These are phyloP conservation scores for Akanthomyces dipterigenus DNA, from an alignment of 2,329 filamentous ascomycete genomes.

Conservation along the genomic window DNA sequence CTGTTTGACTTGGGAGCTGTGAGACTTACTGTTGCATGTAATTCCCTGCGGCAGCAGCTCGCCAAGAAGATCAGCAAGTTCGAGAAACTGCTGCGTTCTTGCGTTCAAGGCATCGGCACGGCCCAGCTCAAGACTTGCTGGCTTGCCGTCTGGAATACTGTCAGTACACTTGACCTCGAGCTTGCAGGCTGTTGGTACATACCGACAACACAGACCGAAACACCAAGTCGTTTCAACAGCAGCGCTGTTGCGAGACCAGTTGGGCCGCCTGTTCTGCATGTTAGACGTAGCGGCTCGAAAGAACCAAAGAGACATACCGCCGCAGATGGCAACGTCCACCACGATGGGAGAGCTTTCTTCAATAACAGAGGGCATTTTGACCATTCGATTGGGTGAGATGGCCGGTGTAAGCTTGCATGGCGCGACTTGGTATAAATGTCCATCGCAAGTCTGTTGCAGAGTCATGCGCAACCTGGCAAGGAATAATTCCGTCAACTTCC, in stretches of 20 bases:
- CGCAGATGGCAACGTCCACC: constrained; percentile 31
- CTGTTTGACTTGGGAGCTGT: too few relatives aligned
- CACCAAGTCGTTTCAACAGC: constrained; percentile 34
- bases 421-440: not conserved
- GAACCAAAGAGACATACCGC: constrained; percentile 21
- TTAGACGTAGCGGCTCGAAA: not conserved
- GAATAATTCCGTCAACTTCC: not conserved
- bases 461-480: not conserved
- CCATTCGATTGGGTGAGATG: not conserved
- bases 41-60: constrained; percentile 35
- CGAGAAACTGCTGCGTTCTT: constrained; percentile 41
- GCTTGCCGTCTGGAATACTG: constrained; percentile 31
- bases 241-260: constrained; percentile 40
- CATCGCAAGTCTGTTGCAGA: not conserved
- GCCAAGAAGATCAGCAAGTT: constrained; percentile 36
- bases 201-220: constrained; percentile 35
- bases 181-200: not conserved
- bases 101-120: constrained; percentile 43
- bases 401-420: not conserved
- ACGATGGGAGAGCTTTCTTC: constrained; percentile 13
- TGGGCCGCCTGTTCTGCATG: constrained; percentile 30
- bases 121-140: constrained; percentile 32
- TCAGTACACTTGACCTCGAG: not conserved
- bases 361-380: constrained; percentile 6
- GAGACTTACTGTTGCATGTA: constrained; percentile 41